Base-by-base conservation (phyloP, 495 filamentous ascomycete genomes). In the Xylaria bambusicola region DNA sequence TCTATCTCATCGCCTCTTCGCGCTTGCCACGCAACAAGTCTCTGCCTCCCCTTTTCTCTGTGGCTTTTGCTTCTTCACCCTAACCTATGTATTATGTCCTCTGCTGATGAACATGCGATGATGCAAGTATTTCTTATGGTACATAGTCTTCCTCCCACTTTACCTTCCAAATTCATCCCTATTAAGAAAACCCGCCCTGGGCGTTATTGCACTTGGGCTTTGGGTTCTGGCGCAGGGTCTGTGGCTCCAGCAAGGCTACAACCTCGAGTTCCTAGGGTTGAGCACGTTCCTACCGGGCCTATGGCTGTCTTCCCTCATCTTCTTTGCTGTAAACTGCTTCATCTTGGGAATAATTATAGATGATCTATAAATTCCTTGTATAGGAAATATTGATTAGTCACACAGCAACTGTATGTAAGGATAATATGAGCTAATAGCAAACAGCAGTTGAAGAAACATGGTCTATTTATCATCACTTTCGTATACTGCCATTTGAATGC, bases 41-140 rank as follows among this genome's bases (percentile, higher is more conserved):
- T 60, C 45, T 33, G 6, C 6, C 35, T 31, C 40, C 47, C 40
- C 49, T 35, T 40, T 31, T 6, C 35, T 55, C 47, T 49, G 8
- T 3, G 1, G 6, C 47, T 41, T 36, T n/a, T n/a, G n/a, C n/a
- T n/a, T n/a, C n/a, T n/a, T n/a, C n/a, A 24, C 2, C 35, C 47
- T 24, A 0, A 31, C 31, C 40, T 23, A 29, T 4, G 21, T 13
- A 46, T 21, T 38, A n/a, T 45, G 20, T n/a, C 24, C 12, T 15
- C 9, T 49, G 27, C 40, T 45, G 4, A 58, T 0, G 9, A 23
- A 7, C 23, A 35, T 18, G 4, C 56, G 23, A 64, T 26, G 17
- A 29, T 17, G 6, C 7, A 3, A 96, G 92, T 98, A 98, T 68
- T 98, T 98, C 70, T 83, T 98, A 56, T 98, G 94, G 94, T 97